Percentiles rank a stretch among this genome's conserved stretches.
These are phyloP conservation scores for Ustilago loliicola DNA, from an alignment of 1,284 basidiomycete genomes.

Conservation along the genomic window DNA sequence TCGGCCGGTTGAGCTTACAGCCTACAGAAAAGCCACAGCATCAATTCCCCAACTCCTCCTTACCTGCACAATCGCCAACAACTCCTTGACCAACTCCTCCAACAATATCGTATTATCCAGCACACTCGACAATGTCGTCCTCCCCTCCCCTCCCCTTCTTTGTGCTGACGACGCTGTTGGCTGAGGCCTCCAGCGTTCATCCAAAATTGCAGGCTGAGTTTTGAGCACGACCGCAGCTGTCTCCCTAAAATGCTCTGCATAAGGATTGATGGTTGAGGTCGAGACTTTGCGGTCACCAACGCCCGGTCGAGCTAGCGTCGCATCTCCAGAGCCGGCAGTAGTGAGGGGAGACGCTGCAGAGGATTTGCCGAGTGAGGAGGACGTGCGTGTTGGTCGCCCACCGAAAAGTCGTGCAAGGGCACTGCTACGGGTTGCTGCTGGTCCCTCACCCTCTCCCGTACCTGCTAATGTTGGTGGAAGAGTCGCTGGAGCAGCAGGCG, in stretches of 20 bases:
- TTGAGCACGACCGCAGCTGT: conserved; percentile 82
- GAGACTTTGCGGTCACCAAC: conserved; percentile 34
- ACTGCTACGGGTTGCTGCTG: conserved; percentile 20
- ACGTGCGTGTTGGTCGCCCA: conserved; percentile 29
- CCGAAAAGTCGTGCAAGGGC: conserved; percentile 46
- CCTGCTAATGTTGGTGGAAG: not conserved
- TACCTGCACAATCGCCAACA: conserved; percentile 87
- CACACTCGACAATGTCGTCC: conserved; percentile 82
- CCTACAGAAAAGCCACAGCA: conserved; percentile 48
- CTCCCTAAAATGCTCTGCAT: conserved; percentile 82
- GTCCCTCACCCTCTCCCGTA: not conserved
- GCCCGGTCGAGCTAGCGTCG: conserved; percentile 6
- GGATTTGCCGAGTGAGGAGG: conserved; percentile 19
- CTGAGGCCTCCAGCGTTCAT: conserved; percentile 24
- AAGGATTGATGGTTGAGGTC: conserved; percentile 48
- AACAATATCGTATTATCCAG: conserved; percentile 95
- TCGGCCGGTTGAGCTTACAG: too few relatives aligned
- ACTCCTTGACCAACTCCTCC: conserved; percentile 95
- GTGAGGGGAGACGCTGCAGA: not conserved
- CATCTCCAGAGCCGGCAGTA: not conserved
- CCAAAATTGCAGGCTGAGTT: conserved; percentile 75
- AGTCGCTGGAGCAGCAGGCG: not conserved
- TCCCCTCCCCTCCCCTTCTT: conserved; percentile 11
- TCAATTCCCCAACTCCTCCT: conserved; percentile 89
- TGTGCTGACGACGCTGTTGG: conserved; percentile 5